These are phyloP conservation scores for Grammothele lineata DNA, from an alignment of 768 basidiomycete genomes.

Conservation along the genomic window DNA sequence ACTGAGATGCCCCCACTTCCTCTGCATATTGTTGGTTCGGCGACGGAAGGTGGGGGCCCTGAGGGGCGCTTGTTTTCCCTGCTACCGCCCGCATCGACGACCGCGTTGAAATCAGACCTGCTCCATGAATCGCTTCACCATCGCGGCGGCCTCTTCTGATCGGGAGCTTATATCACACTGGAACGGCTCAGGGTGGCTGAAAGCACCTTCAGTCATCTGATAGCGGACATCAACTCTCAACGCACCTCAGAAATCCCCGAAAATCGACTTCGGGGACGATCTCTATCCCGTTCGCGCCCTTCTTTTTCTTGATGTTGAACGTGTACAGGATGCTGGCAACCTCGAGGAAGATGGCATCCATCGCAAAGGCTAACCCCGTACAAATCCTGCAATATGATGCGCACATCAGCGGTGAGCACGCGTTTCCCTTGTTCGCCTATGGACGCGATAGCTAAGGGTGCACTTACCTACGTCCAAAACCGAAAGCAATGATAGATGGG, in stretches of 20 bases:
- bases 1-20: too few species aligned
- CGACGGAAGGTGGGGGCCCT: too few species aligned
- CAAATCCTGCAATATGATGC: constrained; percentile 27
- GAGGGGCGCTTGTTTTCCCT: too few species aligned
- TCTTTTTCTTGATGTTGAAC: constrained; percentile 21
- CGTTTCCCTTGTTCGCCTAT: background rate
- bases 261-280: constrained; percentile 23
- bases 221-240: background rate
- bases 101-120: too few species aligned
- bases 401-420: background rate
- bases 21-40: too few species aligned
- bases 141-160: constrained; percentile 10
- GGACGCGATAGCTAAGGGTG: background rate
- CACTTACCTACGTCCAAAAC: constrained; percentile 20
- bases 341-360: constrained; percentile 24
- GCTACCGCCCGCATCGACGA: too few species aligned
- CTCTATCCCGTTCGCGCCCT: constrained; percentile 18
- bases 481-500: constrained; percentile 17
- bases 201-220: background rate
- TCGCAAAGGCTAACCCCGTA: constrained; percentile 25
- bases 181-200: constrained; percentile 17
- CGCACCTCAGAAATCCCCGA: constrained; percentile 20
- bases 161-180: constrained; percentile 16
- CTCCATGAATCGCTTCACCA: constrained; percentile 6
- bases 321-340: constrained; percentile 21